Conservation (phyloP, 495 filamentous ascomycete genomes). For the Aspergillus incahuasiensis region DNA sequence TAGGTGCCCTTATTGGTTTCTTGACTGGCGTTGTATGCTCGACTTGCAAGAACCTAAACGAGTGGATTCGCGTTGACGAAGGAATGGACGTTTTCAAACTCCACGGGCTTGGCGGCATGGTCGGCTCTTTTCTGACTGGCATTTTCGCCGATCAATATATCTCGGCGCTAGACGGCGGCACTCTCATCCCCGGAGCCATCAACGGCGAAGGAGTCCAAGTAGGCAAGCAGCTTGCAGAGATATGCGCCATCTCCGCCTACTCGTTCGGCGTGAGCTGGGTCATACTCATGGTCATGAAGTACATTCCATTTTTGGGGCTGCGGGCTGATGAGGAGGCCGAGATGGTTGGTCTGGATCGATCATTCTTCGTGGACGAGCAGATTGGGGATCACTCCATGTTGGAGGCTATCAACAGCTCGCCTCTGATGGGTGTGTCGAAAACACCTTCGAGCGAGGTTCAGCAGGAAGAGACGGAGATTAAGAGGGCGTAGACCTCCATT, state of each 20-base stretch:
- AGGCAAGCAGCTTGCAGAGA: conserved; percentile 55
- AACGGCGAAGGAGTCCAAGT: conserved; percentile 57
- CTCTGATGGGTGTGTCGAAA: conserved; percentile 21
- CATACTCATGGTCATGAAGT: conserved; percentile 52
- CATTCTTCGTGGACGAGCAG: conserved; percentile 59
- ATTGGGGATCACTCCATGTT: conserved; percentile 42
- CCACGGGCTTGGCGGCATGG: conserved; percentile 58
- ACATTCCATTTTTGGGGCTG: conserved; percentile 54
- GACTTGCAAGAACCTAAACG: conserved; percentile 47
- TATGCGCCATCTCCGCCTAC: conserved; percentile 52
- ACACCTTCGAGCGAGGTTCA: conserved; percentile 13
- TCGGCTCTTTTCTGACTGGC: conserved; percentile 58
- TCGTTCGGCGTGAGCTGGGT: conserved; percentile 51
- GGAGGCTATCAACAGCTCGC: conserved; percentile 18
- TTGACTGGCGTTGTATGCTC: conserved; percentile 51
- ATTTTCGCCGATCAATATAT: conserved; percentile 52
- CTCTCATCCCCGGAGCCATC: conserved; percentile 46
- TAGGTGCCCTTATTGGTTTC: conserved; percentile 55
- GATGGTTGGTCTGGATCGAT: conserved; percentile 51
- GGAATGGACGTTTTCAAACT: conserved; percentile 61
- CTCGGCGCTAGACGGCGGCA: conserved; percentile 45
- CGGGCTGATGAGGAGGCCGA: conserved; percentile 53
- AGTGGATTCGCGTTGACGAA: conserved; percentile 57
- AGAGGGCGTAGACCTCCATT: conserved; percentile 1
- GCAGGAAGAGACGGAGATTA: conserved; percentile 6